A percentile compares a stretch with the other conserved stretches of the same genome.
These are phyloP conservation scores for Lumnitzera racemosa DNA, from an alignment of 345 rosid genomes.

Conservation along the genomic window DNA sequence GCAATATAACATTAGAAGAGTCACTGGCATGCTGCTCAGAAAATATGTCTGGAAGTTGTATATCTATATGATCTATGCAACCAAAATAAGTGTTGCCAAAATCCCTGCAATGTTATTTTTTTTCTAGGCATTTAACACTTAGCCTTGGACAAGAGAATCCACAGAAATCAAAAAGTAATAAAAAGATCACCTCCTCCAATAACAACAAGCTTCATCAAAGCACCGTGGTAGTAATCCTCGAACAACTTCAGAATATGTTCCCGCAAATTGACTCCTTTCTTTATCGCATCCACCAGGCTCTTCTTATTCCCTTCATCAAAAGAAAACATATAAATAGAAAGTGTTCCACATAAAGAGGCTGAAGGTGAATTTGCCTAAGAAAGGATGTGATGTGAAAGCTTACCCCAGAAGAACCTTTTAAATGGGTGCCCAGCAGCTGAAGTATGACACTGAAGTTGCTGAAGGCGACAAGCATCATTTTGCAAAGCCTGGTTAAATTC, in stretches of 20 bases:
- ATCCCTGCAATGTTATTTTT: no score
- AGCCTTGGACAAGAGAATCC: no score
- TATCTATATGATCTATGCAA: no score
- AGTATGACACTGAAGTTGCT: conserved; percentile 90
- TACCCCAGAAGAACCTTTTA: conserved; percentile 87
- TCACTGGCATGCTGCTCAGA: no score
- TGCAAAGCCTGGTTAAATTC: conserved; percentile 96
- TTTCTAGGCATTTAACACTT: no score
- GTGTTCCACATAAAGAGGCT: conserved; percentile 6
- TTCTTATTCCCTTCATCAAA: conserved; percentile 75
- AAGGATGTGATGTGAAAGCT: conserved; percentile 23
- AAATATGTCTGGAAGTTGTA: no score
- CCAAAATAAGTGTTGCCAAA: no score
- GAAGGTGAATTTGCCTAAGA: no score
- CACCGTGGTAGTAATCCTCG: conserved; percentile 69
- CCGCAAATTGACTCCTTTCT: conserved; percentile 76
- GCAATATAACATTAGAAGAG: no score
- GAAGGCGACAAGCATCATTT: conserved; percentile 87
- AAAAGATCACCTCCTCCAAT: conserved; percentile 79
- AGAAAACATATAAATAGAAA: conserved; percentile 13
- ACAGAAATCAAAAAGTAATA: neutral
- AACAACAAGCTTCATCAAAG: conserved; percentile 89
- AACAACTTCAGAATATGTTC: conserved; percentile 63
- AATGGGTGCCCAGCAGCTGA: conserved; percentile 63
- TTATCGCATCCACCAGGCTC: conserved; percentile 82